Evolutionary conservation across 2,329 filamentous ascomycete genomes (phyloP), one percentile per base, ranked within the genome.

Genomic region (Metarhizium sp.): DNA sequence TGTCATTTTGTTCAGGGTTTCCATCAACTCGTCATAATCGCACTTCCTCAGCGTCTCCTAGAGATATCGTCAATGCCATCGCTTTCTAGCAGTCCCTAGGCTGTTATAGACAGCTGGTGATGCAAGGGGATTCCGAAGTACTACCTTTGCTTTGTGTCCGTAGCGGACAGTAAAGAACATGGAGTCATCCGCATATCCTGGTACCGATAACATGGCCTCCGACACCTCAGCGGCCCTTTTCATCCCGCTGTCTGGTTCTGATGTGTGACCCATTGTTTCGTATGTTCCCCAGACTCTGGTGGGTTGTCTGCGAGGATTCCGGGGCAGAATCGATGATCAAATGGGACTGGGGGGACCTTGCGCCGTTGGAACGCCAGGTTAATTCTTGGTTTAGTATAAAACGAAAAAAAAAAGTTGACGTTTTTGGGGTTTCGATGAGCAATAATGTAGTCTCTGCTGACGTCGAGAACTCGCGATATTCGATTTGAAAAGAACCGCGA

Each of bases 131-230:
- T 25, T 25, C 25, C 4, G 3, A 25, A 25, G 25, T 25, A 25
- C 45, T 52, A 67, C 66, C 62, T 66, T 62, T 51, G 55, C 63
- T 30, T 55, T 52, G 29, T 50, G 42, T 2, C 61, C 55, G 47
- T 67, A 68, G 38, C 66, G 64, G 14, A 64, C 53, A 6, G 67
- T 57, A 43, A 65, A 67, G 51, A 69, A 59, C 58, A 69, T 61
- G 29, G 63, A 64, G 55, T 69, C 65, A 52, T 67, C 62, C 10
- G 63, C 63, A 42, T 68, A 68, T 18, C 62, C 64, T 1, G 65
- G 62, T 1, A 67, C 49, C 20, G 51, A 56, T 10, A 66, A 60
- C 62, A 67, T 62, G 42, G 63, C 61, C 8, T 64, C 57, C 55
- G 59, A 59, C 29, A 68, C 54, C 6, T 67, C 66, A 7, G 59